phyloP scores from a whole-genome alignment of 768 basidiomycete species.

The Termitomyces heimii region DNA sequence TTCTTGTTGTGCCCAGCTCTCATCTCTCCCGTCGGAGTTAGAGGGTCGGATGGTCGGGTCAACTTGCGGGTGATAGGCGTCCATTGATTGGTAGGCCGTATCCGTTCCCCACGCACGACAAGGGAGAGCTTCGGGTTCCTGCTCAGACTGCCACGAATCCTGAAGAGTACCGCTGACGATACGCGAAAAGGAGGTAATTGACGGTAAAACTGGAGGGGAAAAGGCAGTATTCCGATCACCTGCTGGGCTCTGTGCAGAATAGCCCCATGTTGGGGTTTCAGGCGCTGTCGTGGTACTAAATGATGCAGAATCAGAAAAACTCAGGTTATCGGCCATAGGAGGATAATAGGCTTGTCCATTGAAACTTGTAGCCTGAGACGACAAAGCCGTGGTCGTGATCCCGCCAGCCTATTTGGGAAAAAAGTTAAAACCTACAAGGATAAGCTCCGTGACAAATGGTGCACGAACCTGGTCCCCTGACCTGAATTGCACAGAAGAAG shows the following conservation, averaged over 20 bases:
- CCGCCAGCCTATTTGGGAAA: conserved; percentile 17
- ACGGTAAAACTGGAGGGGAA: conserved; percentile 46
- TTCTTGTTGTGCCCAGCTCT: conserved; percentile 20
- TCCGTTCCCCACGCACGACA: conserved; percentile 48
- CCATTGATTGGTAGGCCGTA: conserved; percentile 27
- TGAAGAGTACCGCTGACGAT: conserved; percentile 18
- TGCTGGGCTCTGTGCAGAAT: conserved; percentile 32
- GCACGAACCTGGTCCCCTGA: conserved; percentile 39
- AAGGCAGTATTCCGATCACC: conserved; percentile 42
- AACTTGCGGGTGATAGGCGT: conserved; percentile 23
- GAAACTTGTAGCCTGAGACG: conserved; percentile 35
- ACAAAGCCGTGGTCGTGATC: conserved; percentile 29
- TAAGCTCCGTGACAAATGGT: conserved; percentile 2
- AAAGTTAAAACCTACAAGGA: conserved; percentile 6
- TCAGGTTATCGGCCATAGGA: conserved; percentile 32
- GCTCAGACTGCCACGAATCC: conserved; percentile 23
- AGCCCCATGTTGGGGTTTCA: conserved; percentile 51
- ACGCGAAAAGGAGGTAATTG: conserved; percentile 47
- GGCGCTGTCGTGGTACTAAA: conserved; percentile 38
- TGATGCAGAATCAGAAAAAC: conserved; percentile 33
- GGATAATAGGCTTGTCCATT: conserved; percentile 38
- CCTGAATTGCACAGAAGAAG: conserved; percentile 43
- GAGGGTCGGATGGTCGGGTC: conserved; percentile 35
- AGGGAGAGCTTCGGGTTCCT: conserved; percentile 29
- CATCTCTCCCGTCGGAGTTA: conserved; percentile 33